These are phyloP conservation scores for Diaporthe ampelina DNA, from an alignment of 2,329 filamentous ascomycete genomes.

Conservation along the genomic window DNA sequence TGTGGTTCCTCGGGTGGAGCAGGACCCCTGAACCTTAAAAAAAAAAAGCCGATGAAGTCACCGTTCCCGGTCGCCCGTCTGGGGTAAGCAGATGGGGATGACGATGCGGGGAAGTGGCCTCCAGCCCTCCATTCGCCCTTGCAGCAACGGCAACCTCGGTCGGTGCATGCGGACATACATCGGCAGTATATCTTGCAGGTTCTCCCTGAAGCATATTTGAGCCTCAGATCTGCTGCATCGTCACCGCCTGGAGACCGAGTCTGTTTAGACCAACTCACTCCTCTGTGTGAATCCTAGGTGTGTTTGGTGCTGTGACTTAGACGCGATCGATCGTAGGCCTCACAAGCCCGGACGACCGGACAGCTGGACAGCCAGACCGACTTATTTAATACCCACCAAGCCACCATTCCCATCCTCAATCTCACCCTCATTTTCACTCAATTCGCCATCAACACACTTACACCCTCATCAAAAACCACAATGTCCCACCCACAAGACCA, in stretches of 20 bases:
- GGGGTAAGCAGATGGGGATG: slow-evolving; percentile 27
- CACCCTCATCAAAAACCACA: too few species aligned
- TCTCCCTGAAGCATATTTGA: slow-evolving; percentile 2
- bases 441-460: neutral
- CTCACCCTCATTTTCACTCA: neutral
- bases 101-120: slow-evolving; percentile 6
- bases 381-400: neutral
- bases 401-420: neutral
- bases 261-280: neutral
- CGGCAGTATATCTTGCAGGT: slow-evolving; percentile 16
- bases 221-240: neutral
- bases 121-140: slow-evolving; percentile 22
- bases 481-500: slow-evolving; percentile 64
- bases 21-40: slow-evolving; percentile 25
- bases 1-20: neutral
- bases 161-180: slow-evolving; percentile 2
- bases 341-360: neutral
- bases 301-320: neutral
- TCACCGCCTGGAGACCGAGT: too few species aligned
- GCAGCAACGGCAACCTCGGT: slow-evolving; percentile 28
- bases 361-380: neutral
- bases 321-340: neutral
- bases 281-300: neutral
- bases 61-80: slow-evolving; percentile 31
- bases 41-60: slow-evolving; percentile 30